Conservation (phyloP, 2,329 filamentous ascomycete species). For the Colletotrichum camelliae region DNA sequence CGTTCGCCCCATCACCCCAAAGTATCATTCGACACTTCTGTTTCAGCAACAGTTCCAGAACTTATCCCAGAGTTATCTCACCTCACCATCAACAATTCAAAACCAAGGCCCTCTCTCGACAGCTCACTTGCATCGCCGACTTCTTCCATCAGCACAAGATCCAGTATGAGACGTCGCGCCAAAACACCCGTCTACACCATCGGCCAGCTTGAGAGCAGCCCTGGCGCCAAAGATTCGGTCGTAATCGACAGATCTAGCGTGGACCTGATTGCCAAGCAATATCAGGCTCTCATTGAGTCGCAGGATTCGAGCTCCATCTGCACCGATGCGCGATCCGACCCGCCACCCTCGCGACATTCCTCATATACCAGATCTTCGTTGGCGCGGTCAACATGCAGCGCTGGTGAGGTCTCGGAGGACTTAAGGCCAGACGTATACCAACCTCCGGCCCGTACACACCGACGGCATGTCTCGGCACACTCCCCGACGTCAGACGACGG, state of each 20-base stretch:
- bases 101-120: slow-evolving; percentile 20
- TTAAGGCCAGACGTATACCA: neutral
- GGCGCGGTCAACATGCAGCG: neutral
- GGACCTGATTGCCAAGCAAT: slow-evolving; percentile 57
- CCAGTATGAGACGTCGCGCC: slow-evolving; percentile 47
- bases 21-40: slow-evolving; percentile 19
- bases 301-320: slow-evolving; percentile 39
- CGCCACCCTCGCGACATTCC: slow-evolving; percentile 20
- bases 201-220: slow-evolving; percentile 50
- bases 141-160: slow-evolving; percentile 24
- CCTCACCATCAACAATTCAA: slow-evolving; percentile 33
- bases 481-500: slow-evolving; percentile 49
- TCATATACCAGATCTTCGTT: neutral
- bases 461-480: slow-evolving; percentile 11
- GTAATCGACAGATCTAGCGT: slow-evolving; percentile 44
- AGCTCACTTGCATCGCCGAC: slow-evolving; percentile 21
- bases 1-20: slow-evolving; percentile 24
- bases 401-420: neutral
- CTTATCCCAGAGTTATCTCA: slow-evolving; percentile 42
- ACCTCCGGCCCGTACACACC: neutral
- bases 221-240: slow-evolving; percentile 25
- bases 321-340: slow-evolving; percentile 32
- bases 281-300: slow-evolving; percentile 50
- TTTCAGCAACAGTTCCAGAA: slow-evolving; percentile 21
- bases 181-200: slow-evolving; percentile 58